Conservation (phyloP, 148 eudicot genomes). For the Rhododendron mucronatum region DNA sequence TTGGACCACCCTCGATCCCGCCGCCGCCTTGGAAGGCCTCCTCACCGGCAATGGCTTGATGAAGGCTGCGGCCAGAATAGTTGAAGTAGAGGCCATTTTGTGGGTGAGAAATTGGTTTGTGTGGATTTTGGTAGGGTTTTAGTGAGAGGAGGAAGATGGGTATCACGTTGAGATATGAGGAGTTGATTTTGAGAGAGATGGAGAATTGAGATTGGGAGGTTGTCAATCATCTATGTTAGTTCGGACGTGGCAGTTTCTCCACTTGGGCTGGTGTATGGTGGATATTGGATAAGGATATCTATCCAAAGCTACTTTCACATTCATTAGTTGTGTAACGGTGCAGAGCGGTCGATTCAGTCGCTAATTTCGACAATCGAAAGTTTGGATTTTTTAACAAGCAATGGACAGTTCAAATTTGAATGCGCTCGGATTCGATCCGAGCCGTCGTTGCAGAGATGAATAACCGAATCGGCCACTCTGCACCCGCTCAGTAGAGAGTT, state of each 20-base stretch:
- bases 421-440: too few species aligned
- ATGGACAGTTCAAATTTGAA: too few species aligned
- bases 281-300: constrained; percentile 55
- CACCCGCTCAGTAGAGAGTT: too few species aligned
- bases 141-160: constrained; percentile 2
- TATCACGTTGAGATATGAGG: neutral
- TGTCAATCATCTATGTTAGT: constrained; percentile 1
- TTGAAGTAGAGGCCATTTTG: constrained; percentile 38
- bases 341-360: too few species aligned
- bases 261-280: constrained; percentile 27
- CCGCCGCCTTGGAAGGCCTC: constrained; percentile 17
- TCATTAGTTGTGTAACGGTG: too few species aligned
- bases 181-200: constrained; percentile 20
- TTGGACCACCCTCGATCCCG: constrained; percentile 11
- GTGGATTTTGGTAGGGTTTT: neutral
- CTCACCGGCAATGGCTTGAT: constrained; percentile 32
- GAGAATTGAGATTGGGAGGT: constrained; percentile 12
- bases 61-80: constrained; percentile 19
- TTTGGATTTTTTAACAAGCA: too few species aligned
- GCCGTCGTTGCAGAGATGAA: too few species aligned
- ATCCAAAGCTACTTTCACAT: neutral
- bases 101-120: neutral
- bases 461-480: too few species aligned
- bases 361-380: too few species aligned
- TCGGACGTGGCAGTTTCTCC: constrained; percentile 31